Percentiles rank a stretch among this genome's conserved stretches.
phyloP scores from a whole-genome alignment of 768 basidiomycete species.

The Leccinum ochraceum region DNA sequence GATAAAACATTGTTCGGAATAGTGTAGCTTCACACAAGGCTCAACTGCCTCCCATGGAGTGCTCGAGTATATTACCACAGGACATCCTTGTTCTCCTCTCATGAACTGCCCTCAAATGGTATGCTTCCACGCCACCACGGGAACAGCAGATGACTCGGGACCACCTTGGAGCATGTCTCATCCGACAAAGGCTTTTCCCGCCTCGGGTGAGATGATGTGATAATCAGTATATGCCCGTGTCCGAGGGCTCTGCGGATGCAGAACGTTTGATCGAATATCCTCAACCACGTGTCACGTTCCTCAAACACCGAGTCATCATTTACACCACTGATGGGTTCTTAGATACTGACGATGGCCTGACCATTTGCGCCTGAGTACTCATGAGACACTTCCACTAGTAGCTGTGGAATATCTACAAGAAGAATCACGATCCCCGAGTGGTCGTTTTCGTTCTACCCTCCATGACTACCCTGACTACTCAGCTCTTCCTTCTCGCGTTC shows the following conservation, averaged over 20 bases:
- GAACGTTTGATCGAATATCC: background rate
- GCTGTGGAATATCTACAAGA: background rate
- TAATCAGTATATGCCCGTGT: background rate
- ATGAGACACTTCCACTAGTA: background rate
- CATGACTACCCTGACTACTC: background rate
- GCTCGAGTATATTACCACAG: too few species aligned
- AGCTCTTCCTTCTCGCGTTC: slow-evolving; percentile 1
- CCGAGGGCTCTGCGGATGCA: background rate
- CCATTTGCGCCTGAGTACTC: background rate
- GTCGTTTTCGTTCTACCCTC: background rate
- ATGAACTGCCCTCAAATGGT: too few species aligned
- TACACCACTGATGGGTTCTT: background rate
- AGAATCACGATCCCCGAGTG: background rate
- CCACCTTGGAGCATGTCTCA: too few species aligned
- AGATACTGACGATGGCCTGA: background rate
- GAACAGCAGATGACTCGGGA: too few species aligned
- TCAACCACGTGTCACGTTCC: background rate
- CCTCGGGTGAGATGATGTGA: background rate
- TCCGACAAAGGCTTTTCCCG: background rate
- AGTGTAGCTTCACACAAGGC: too few species aligned
- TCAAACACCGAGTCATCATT: background rate
- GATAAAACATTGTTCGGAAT: too few species aligned
- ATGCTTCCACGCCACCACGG: too few species aligned
- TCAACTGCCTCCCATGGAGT: too few species aligned
- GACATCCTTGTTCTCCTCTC: too few species aligned